Percentiles rank a stretch among this genome's conserved stretches.
Conservation (phyloP, 2,329 filamentous ascomycete species). For the Colletotrichum cuscutae region DNA sequence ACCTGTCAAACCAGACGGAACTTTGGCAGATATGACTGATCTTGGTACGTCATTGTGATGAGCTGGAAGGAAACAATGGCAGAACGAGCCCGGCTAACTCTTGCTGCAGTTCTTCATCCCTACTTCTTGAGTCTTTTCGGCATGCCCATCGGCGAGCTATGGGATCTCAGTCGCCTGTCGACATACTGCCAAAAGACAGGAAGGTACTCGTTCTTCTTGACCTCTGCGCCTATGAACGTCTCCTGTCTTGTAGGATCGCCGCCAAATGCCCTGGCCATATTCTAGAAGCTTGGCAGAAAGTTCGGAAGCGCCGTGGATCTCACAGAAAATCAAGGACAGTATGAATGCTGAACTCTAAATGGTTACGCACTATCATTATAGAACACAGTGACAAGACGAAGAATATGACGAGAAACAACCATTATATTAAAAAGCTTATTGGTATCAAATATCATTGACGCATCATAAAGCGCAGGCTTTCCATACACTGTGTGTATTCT, state of each 20-base stretch:
- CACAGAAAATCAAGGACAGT: too few species aligned
- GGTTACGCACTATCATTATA: background rate
- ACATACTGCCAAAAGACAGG: conserved; percentile 61
- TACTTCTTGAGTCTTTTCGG: conserved; percentile 63
- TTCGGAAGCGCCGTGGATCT: too few species aligned
- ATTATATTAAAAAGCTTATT: background rate
- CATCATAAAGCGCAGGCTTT: too few species aligned
- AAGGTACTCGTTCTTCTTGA: conserved; percentile 71
- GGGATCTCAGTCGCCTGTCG: conserved; percentile 64
- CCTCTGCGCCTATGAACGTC: conserved; percentile 68
- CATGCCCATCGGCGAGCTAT: conserved; percentile 65
- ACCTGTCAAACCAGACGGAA: conserved; percentile 56
- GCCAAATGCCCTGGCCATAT: conserved; percentile 59
- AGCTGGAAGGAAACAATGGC: background rate
- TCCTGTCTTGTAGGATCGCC: conserved; percentile 61
- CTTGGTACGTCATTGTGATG: conserved; percentile 48
- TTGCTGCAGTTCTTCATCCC: conserved; percentile 53
- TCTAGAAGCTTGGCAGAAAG: conserved; percentile 39
- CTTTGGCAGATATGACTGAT: conserved; percentile 42
- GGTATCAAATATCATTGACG: background rate
- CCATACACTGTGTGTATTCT: too few species aligned
- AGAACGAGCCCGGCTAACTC: background rate
- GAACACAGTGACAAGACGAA: background rate
- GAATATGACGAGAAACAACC: background rate
- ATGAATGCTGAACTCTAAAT: background rate